Conservation (phyloP, 768 basidiomycete species). For the Auriscalpium microsporum region DNA sequence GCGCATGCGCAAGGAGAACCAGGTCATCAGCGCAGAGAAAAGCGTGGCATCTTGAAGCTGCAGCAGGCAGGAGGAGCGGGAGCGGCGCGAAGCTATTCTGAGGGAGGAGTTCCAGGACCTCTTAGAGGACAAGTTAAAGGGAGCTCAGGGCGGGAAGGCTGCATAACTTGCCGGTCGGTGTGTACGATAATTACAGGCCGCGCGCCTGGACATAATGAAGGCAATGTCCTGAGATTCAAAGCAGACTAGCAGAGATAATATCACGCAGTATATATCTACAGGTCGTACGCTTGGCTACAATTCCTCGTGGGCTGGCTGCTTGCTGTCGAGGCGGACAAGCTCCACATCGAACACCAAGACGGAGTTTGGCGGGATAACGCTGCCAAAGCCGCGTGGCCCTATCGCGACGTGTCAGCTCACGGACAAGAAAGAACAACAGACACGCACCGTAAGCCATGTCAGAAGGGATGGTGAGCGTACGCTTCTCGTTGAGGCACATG, state of each 20-base stretch:
- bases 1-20: conserved; percentile 98
- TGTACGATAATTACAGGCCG: too few relatives aligned
- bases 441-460: conserved; percentile 73
- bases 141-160: conserved; percentile 22
- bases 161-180: conserved; percentile 2
- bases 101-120: conserved; percentile 86
- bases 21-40: conserved; percentile 98
- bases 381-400: conserved; percentile 73
- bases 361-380: conserved; percentile 69
- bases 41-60: conserved; percentile 88
- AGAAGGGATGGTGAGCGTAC: conserved; percentile 80
- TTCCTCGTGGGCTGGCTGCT: conserved; percentile 38
- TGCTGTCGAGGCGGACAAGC: conserved; percentile 53
- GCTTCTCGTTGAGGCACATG: conserved; percentile 86
- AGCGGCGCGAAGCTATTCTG: conserved; percentile 82
- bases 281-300: conserved; percentile 26
- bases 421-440: background rate
- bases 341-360: conserved; percentile 85
- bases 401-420: background rate
- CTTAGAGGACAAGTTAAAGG: conserved; percentile 67
- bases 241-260: too few relatives aligned
- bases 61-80: conserved; percentile 92
- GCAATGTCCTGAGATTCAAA: too few relatives aligned
- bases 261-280: too few relatives aligned
- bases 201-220: too few relatives aligned